These are phyloP conservation scores for Diplogelasinospora grovesii DNA, from an alignment of 495 filamentous ascomycete species.

Conservation along the genomic window DNA sequence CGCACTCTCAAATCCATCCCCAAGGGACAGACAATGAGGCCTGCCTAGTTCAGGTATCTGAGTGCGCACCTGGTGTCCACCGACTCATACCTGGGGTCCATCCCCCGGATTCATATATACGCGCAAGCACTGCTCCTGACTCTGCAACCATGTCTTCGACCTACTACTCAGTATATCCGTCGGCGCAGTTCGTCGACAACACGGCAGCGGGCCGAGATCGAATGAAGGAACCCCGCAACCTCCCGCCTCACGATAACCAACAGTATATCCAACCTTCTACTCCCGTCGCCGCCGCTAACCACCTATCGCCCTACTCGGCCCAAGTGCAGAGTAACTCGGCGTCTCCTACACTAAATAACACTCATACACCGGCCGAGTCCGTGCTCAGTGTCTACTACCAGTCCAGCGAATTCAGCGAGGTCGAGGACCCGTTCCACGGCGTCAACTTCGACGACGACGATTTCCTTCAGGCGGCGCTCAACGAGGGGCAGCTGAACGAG, in stretches of 20 bases:
- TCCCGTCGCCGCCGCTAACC: conserved; percentile 19
- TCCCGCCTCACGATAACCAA: conserved; percentile 15
- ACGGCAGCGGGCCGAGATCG: conserved; percentile 16
- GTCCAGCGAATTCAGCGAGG: conserved; percentile 34
- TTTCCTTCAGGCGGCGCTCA: conserved; percentile 5
- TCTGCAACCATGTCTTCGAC: conserved; percentile 27
- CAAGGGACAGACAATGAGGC: conserved; percentile 15
- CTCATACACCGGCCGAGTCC: conserved; percentile 38
- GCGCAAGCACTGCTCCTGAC: conserved; percentile 2
- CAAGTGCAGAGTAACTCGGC: conserved; percentile 31
- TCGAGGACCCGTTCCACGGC: conserved; percentile 36
- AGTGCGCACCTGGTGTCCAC: conserved; percentile 5
- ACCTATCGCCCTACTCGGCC: conserved; percentile 37
- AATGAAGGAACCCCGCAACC: conserved; percentile 21
- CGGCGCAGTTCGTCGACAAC: conserved; percentile 19
- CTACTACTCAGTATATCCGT: conserved; percentile 22
- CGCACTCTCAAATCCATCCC: conserved; percentile 13
- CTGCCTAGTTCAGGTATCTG: conserved; percentile 14
- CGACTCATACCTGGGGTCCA: conserved; percentile 1
- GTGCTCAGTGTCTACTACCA: conserved; percentile 34
- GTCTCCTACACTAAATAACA: conserved; percentile 30
- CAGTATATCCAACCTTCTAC: conserved; percentile 12
- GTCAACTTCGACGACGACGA: conserved; percentile 30
- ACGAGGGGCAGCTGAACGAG: conserved; percentile 5
- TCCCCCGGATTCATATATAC: conserved; percentile 15